Evolutionary conservation across 176 grass and related monocot species (phyloP).

Genomic region (Dactylis glomerata): DNA sequence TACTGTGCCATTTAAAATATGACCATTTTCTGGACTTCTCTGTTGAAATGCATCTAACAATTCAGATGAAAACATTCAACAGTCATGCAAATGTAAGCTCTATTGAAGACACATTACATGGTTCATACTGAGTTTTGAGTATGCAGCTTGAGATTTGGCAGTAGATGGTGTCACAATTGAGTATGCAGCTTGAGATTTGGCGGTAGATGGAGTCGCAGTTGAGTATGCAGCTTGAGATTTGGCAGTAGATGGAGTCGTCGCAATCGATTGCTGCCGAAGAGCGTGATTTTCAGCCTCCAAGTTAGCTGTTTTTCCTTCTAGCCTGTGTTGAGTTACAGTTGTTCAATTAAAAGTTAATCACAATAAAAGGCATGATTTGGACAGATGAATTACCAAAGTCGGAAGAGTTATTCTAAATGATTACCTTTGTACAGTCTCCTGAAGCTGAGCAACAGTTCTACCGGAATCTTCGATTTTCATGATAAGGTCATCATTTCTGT

Average conservation of each 20-base stretch:
- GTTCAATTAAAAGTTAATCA: slow-evolving; percentile 12
- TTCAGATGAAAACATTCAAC: slow-evolving; percentile 39
- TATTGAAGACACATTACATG: slow-evolving; percentile 56
- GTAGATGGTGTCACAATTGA: slow-evolving; percentile 50
- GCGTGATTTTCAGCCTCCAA: slow-evolving; percentile 66
- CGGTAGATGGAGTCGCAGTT: slow-evolving; percentile 47
- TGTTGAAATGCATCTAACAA: slow-evolving; percentile 46
- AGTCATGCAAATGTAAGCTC: slow-evolving; percentile 21
- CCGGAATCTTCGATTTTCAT: slow-evolving; percentile 54
- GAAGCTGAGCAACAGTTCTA: slow-evolving; percentile 39
- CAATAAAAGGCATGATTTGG: neutral
- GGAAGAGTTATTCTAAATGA: neutral
- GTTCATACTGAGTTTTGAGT: slow-evolving; percentile 50
- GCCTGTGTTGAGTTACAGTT: slow-evolving; percentile 32
- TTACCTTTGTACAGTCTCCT: slow-evolving; percentile 54
- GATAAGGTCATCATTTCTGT: slow-evolving; percentile 56
- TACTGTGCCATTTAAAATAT: slow-evolving; percentile 65
- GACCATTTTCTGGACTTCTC: slow-evolving; percentile 72
- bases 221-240: slow-evolving; percentile 57
- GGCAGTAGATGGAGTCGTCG: slow-evolving; percentile 47
- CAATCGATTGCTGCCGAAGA: slow-evolving; percentile 64
- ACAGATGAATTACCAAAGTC: neutral
- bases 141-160: slow-evolving; percentile 62
- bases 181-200: slow-evolving; percentile 58
- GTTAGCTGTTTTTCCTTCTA: slow-evolving; percentile 57